These are phyloP conservation scores for Amanita phalloides DNA, from an alignment of 768 basidiomycete genomes.

Conservation along the genomic window DNA sequence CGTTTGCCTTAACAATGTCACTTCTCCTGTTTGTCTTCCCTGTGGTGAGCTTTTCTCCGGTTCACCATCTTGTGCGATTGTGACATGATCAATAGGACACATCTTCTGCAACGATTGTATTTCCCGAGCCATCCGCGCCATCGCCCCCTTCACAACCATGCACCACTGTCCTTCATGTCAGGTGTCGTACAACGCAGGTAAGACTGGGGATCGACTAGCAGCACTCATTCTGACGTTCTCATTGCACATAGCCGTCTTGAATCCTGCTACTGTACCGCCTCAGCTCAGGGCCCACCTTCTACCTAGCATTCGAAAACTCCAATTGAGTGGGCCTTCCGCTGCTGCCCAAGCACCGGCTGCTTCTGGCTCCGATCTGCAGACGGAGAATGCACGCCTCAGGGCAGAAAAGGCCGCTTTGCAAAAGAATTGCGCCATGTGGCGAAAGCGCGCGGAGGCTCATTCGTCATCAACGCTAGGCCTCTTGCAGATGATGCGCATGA, in stretches of 20 bases:
- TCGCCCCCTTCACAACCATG: constrained; percentile 31
- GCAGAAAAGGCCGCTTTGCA: constrained; percentile 34
- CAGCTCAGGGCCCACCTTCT: constrained; percentile 48
- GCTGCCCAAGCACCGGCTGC: constrained; percentile 10
- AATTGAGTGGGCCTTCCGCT: constrained; percentile 26
- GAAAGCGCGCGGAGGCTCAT: constrained; percentile 38
- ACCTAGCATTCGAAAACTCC: constrained; percentile 47
- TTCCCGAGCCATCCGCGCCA: constrained; percentile 34
- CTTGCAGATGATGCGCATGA: constrained; percentile 29
- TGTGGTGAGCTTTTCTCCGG: constrained; percentile 38
- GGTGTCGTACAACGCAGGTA: constrained; percentile 43
- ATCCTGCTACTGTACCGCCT: constrained; percentile 39
- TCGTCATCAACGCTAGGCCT: constrained; percentile 36
- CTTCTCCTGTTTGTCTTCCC: constrained; percentile 46
- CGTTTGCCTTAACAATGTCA: constrained; percentile 48
- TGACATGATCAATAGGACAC: constrained; percentile 30
- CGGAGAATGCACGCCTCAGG: constrained; percentile 28
- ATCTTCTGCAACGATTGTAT: constrained; percentile 57
- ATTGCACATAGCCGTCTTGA: constrained; percentile 27
- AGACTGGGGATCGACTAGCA: constrained; percentile 1
- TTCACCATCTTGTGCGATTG: background rate
- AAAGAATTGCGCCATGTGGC: constrained; percentile 32
- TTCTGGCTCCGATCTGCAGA: constrained; percentile 12
- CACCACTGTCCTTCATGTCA: constrained; percentile 53
- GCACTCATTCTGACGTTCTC: background rate